Evolutionary conservation across 2,329 filamentous ascomycete genomes (phyloP), one percentile per base, ranked within the genome.

Genomic region (Onygenales sp.): DNA sequence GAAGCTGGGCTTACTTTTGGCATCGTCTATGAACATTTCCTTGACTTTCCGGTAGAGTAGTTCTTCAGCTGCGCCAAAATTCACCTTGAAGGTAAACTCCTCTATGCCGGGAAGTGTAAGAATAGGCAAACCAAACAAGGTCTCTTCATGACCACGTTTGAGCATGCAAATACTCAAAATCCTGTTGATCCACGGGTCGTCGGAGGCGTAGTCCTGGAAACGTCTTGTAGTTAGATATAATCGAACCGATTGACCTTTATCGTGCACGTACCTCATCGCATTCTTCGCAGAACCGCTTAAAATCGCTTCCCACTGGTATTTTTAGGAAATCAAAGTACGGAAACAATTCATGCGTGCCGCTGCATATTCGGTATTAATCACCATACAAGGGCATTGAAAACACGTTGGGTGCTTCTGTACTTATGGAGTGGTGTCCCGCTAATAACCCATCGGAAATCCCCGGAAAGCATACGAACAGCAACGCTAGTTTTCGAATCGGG

Each of bases 41-140:
- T 66, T 66, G 1, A 83, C 75, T 46, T 79, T 76, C 2, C 76
- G 68, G 56, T 83, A 83, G 35, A 84, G 71, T 2, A 69, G 66
- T 2, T 71, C 67, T 61, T 84, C 80, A 1, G 79, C 69, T 0
- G 67, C 55, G 11, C 77, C 80, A 63, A 83, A 81, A 0, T 76
- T 59, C 0, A 80, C 66, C 56, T 61, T 64, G 4, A 73, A 59
- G 0, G 73, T 73, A 2, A 60, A 62, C 50, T 78, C 69, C 7
- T 66, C 66, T 0, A 81, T 74, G 11, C 66, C 64, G 0, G 81
- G 81, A 0, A 84, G 68, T 7, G 73, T 76, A 13, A 84, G 62
- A 1, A 85, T 75, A 0, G 78, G 76, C 0, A 72, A 66, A 1
- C 74, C 71, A 55, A 84, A 78, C 13, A 84, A 68, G 0, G 64